A percentile compares a stretch with the other conserved stretches of the same genome.
These are phyloP conservation scores for Striga asiatica DNA, from an alignment of 257 asterid species.

Conservation along the genomic window DNA sequence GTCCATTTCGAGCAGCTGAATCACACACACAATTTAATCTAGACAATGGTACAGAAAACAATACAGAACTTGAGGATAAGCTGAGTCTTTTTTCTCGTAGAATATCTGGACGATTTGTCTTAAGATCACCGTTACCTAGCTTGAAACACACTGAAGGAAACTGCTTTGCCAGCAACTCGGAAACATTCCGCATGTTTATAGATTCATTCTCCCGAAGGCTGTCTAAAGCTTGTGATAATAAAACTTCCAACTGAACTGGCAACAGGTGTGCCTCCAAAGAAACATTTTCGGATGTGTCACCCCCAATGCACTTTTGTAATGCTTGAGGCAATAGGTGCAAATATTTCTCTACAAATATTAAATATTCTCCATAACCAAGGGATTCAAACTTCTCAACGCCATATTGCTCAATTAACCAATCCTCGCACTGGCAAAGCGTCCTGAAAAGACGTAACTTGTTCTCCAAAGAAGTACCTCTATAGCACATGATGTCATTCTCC, in stretches of 20 bases:
- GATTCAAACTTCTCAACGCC: slow-evolving; percentile 44
- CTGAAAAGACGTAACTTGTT: slow-evolving; percentile 36
- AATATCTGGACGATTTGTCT: slow-evolving; percentile 21
- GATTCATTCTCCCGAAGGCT: slow-evolving; percentile 34
- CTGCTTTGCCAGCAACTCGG: slow-evolving; percentile 58
- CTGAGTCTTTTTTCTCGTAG: slow-evolving; percentile 28
- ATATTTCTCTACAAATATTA: slow-evolving; percentile 59
- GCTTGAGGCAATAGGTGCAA: slow-evolving; percentile 39
- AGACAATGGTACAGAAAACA: slow-evolving; percentile 71
- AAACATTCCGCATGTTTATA: slow-evolving; percentile 30
- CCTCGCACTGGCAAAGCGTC: slow-evolving; percentile 59
- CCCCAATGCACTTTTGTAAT: slow-evolving; percentile 37
- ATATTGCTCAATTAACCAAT: slow-evolving; percentile 53
- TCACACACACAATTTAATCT: slow-evolving; percentile 21
- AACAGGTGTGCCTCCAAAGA: slow-evolving; percentile 57
- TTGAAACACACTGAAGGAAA: slow-evolving; percentile 72
- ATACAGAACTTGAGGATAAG: slow-evolving; percentile 30
- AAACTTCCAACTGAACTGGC: slow-evolving; percentile 56
- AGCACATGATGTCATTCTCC: slow-evolving; percentile 28
- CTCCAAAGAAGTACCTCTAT: slow-evolving; percentile 22
- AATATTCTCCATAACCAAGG: slow-evolving; percentile 72
- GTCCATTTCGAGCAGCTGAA: slow-evolving; percentile 24
- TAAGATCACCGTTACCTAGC: slow-evolving; percentile 27
- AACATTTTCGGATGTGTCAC: slow-evolving; percentile 28
- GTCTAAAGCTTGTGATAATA: slow-evolving; percentile 62